phyloP scores from a whole-genome alignment of 768 basidiomycete species.

The Hysterangium stoloniferum region DNA sequence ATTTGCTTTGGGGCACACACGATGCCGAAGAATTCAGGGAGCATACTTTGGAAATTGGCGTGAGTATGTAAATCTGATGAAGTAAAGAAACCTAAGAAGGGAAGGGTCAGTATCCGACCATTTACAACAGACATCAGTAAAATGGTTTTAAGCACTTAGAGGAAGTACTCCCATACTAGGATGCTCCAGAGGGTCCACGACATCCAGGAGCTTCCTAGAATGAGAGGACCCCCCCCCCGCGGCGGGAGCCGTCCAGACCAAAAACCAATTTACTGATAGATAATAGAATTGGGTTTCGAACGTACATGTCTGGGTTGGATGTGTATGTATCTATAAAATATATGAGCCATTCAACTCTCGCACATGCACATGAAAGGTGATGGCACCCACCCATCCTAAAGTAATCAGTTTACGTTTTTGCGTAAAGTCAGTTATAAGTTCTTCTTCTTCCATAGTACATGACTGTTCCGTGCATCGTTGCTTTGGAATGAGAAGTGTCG shows the following conservation, averaged over 20 bases:
- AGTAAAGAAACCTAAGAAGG: constrained; percentile 73
- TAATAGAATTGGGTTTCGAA: too few species aligned
- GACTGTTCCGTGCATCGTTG: constrained; percentile 85
- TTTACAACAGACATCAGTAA: background rate
- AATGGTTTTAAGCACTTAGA: too few species aligned
- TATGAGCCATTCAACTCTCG: too few species aligned
- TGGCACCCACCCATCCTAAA: constrained; percentile 74
- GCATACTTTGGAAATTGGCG: constrained; percentile 80
- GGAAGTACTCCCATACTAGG: too few species aligned
- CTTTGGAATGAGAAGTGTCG: constrained; percentile 79
- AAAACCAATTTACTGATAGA: too few species aligned
- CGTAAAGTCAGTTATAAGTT: constrained; percentile 78
- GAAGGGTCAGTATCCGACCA: constrained; percentile 6
- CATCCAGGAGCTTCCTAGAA: too few species aligned
- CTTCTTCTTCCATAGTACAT: constrained; percentile 90
- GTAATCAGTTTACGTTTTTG: constrained; percentile 76
- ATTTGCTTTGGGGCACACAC: constrained; percentile 79
- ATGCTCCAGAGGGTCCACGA: too few species aligned
- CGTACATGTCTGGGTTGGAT: constrained; percentile 82
- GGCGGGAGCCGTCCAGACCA: too few species aligned
- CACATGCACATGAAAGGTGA: background rate
- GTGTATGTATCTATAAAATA: constrained; percentile 71
- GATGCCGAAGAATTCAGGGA: constrained; percentile 88
- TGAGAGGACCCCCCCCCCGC: too few species aligned
- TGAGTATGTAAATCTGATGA: constrained; percentile 92